Base-by-base conservation (phyloP, 306 rosid genomes). In the Vigna angularis region DNA sequence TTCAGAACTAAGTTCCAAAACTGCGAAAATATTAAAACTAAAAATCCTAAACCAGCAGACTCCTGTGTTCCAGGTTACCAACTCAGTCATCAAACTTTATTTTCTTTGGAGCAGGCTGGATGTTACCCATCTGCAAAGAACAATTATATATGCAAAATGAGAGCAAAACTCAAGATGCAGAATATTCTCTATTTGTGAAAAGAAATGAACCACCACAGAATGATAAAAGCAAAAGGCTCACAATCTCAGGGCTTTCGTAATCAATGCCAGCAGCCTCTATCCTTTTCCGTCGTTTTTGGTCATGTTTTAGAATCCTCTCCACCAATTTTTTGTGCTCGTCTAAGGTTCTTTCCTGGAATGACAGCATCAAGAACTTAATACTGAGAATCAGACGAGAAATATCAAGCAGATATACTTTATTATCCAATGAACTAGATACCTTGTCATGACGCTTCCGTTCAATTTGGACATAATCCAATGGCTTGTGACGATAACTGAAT, bases 101-200 rank as follows among this genome's bases (percentile, higher is more conserved):
- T 86, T 92, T 95, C 93, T 92, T 95, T n/a, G 98, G 93, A 66
- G 84, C 83, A 75, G 98, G 87, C 20, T 85, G 90, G 66, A 82
- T 3, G 76, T 76, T 73, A 57, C 93, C 96, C 72, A 89, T 88
- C 98, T 95, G 86, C 73, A 83, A 26, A 74, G 51, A 63, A 16
- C 34, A 77, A 77, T 28, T 40, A 56, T 22, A 52, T n/a, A 64
- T 26, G 57, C 17, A 66, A 73, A 14, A 64, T 42, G 71, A 59
- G 32, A 59, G 47, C 18, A 28, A 69, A 65, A 47, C 1, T 72
- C 18, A 0, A 22, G 45, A 30, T 2, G 12, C 34, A 13, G 10
- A 30, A 34, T 16, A 4, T 28, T 4, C 34, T 11, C 61, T 32
- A 36, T 52, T 53, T 13, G 18, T 26, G n/a, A 49, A 55, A 61